phyloP scores from a whole-genome alignment of 2,329 filamentous ascomycete species.

The Arthrobotrys conoides region DNA sequence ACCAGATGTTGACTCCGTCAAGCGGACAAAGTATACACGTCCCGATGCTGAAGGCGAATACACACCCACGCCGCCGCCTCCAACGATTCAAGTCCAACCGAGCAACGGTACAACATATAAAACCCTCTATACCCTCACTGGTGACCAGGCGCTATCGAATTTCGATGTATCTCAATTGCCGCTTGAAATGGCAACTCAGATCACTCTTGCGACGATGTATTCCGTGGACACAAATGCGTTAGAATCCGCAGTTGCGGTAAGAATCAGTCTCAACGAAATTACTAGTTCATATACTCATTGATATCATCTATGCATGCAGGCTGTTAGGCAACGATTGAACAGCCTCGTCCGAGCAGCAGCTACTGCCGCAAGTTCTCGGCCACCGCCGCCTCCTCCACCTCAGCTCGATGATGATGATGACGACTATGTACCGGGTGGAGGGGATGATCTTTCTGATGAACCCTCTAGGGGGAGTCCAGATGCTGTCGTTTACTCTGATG shows the following conservation, averaged over 20 bases:
- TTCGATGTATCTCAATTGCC: conserved; percentile 89
- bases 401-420: conserved; percentile 48
- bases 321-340: conserved; percentile 41
- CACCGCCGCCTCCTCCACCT: conserved; percentile 38
- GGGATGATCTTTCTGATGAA: conserved; percentile 47
- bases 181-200: conserved; percentile 80
- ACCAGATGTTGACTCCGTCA: conserved; percentile 79
- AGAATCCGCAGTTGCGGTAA: conserved; percentile 80
- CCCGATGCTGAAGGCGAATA: conserved; percentile 65
- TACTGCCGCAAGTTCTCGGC: conserved; percentile 32
- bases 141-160: conserved; percentile 78
- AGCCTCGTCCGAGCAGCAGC: conserved; percentile 52
- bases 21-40: conserved; percentile 49
- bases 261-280: conserved; percentile 63
- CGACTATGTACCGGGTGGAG: conserved; percentile 56
- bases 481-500: conserved; percentile 61
- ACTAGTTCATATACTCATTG: conserved; percentile 10
- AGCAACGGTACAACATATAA: conserved; percentile 73
- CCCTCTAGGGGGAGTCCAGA: conserved; percentile 26
- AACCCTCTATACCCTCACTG: conserved; percentile 87
- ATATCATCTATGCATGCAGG: neutral
- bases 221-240: conserved; percentile 79
- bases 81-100: conserved; percentile 59
- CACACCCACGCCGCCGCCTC: conserved; percentile 74
- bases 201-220: conserved; percentile 83